Percentiles rank a stretch among this genome's conserved stretches.
Evolutionary conservation across 2,329 filamentous ascomycete species (phyloP).

Genomic region (Colletotrichum neosansevieriae): DNA sequence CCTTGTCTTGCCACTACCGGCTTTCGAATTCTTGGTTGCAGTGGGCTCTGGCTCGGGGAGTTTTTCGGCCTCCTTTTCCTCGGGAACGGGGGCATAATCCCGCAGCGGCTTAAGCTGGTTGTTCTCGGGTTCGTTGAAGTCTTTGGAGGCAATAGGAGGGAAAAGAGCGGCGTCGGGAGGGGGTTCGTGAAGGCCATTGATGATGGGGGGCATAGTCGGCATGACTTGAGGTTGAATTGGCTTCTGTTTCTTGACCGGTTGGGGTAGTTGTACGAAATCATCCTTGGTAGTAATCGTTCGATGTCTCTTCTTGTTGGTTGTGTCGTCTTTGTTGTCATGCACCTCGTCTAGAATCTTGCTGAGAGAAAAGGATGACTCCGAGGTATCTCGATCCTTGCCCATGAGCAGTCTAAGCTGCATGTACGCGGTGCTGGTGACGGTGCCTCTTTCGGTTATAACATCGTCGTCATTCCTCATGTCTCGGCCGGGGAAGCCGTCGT

Average conservation of each 20-base stretch:
- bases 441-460: conserved; percentile 4
- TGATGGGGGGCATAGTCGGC: conserved; percentile 71
- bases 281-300: conserved; percentile 64
- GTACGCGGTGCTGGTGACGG: conserved; percentile 26
- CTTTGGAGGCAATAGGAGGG: conserved; percentile 70
- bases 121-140: conserved; percentile 64
- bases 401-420: conserved; percentile 55
- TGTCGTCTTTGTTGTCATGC: conserved; percentile 58
- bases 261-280: conserved; percentile 73
- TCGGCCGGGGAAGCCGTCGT: conserved; percentile 32
- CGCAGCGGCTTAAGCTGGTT: conserved; percentile 57
- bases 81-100: conserved; percentile 53
- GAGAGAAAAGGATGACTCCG: conserved; percentile 57
- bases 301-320: conserved; percentile 66
- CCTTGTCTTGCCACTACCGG: conserved; percentile 56
- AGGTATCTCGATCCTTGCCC: conserved; percentile 51
- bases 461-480: conserved; percentile 37
- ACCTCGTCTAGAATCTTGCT: conserved; percentile 61
- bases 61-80: conserved; percentile 44
- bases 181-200: conserved; percentile 73
- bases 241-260: conserved; percentile 74
- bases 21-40: conserved; percentile 41
- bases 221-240: conserved; percentile 61
- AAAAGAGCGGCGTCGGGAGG: conserved; percentile 72
- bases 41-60: conserved; percentile 46